Evolutionary conservation across 805 yeast species (phyloP), one percentile per base, ranked within the genome.

Genomic region (Kodamaea kaohsiungensis): DNA sequence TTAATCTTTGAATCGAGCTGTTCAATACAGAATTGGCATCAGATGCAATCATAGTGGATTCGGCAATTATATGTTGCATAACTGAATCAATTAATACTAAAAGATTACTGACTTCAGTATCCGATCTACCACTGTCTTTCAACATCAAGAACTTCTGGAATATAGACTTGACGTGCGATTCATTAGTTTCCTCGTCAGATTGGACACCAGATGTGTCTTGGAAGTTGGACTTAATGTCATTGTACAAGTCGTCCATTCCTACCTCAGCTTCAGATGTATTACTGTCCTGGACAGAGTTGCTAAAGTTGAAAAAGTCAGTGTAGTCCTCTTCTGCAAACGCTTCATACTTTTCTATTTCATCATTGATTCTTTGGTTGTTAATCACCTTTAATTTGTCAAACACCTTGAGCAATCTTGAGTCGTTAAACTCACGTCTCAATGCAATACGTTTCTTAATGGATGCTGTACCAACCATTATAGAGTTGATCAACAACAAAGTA

Each of bases 261-360:
- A 49, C 54, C 12, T 19, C 43, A 10, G 49, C 56, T n/a, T 53
- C 49, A 6, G 48, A 55, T 0, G 55, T 56, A 19, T 49, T 53
- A 17, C 49, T 39, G 25, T 49, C 55, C 8, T 53, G 42, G 6
- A 52, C 25, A n/a, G 50, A 48, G 33, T 56, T 56, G 4, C 49
- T 56, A 13, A 54, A 33, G 42, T 54, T 49, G 40, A 61, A 54
- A 13, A 65, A 58, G n/a, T 64, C 66, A 18, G 62, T 61, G 52
- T 66, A 72, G 53, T 76, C 80, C 22, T 73, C 78, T 52, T 72
- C 77, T 1, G 76, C 79, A 52, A 58, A 68, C 2, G 58, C 64
- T 54, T 75, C 77, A 54, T 72, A 76, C 46, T 66, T 67, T 19
- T 73, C 75, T 19, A 75, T 72, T 49, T 72, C 77, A 27, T 69